Evolutionary conservation across 2,329 filamentous ascomycete species (phyloP).

Genomic region (Colletotrichum aenigma): DNA sequence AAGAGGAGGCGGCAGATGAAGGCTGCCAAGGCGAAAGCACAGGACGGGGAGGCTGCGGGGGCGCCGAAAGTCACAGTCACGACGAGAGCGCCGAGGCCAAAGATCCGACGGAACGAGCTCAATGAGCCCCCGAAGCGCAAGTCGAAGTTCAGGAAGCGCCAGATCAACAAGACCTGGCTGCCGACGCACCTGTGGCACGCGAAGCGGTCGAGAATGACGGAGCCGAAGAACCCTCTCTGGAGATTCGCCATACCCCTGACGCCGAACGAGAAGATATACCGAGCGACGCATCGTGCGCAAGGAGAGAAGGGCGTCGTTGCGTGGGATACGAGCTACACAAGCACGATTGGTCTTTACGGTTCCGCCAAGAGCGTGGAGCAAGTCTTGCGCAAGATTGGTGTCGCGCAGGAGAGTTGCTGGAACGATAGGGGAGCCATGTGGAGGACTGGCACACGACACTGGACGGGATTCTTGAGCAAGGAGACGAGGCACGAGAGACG

Average conservation of each 20-base stretch:
- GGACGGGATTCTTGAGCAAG: slow-evolving; percentile 55
- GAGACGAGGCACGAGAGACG: slow-evolving; percentile 56
- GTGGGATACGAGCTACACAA: slow-evolving; percentile 96
- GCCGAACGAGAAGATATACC: slow-evolving; percentile 87
- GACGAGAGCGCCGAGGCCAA: slow-evolving; percentile 58
- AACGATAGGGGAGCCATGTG: slow-evolving; percentile 71
- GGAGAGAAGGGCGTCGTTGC: slow-evolving; percentile 77
- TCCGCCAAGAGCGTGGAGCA: slow-evolving; percentile 65
- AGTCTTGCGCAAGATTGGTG: slow-evolving; percentile 69
- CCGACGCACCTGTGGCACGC: slow-evolving; percentile 95
- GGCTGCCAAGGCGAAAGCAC: slow-evolving; percentile 32
- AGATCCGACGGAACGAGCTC: slow-evolving; percentile 72
- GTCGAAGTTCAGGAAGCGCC: slow-evolving; percentile 81
- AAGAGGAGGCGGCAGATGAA: slow-evolving; percentile 51
- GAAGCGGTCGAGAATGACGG: slow-evolving; percentile 89
- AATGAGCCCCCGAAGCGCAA: slow-evolving; percentile 61
- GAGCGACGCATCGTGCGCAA: slow-evolving; percentile 82
- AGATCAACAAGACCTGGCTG: slow-evolving; percentile 89
- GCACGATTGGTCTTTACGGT: slow-evolving; percentile 81
- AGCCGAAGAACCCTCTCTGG: slow-evolving; percentile 82
- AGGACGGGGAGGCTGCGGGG: slow-evolving; percentile 30
- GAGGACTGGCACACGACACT: slow-evolving; percentile 59
- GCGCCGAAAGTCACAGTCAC: slow-evolving; percentile 33
- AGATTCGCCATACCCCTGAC: slow-evolving; percentile 85
- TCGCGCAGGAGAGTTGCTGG: slow-evolving; percentile 66